These are phyloP conservation scores for Cucurbita pepo DNA, from an alignment of 306 rosid species.

Conservation along the genomic window DNA sequence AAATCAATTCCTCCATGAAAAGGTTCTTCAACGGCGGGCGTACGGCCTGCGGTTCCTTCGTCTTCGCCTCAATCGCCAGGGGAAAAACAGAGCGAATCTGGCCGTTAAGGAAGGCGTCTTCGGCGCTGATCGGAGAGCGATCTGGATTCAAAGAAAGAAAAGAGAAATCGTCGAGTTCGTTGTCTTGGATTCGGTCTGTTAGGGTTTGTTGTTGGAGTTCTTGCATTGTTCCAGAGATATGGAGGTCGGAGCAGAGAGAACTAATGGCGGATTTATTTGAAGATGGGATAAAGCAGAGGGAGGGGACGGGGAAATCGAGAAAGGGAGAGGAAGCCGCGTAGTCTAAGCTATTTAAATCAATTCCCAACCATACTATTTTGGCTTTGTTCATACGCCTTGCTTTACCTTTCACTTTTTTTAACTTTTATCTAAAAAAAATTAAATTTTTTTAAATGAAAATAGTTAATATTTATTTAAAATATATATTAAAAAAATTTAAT, in stretches of 20 bases:
- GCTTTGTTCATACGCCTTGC: no score
- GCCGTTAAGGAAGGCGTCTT: conserved; percentile 55
- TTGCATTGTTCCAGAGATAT: neutral
- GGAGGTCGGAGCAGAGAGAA: no score
- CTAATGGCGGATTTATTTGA: neutral
- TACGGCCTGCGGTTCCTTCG: neutral
- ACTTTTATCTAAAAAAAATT: no score
- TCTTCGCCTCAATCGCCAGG: conserved; percentile 21
- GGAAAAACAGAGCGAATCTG: conserved; percentile 62
- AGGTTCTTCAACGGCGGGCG: conserved; percentile 39
- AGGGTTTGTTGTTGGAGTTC: neutral
- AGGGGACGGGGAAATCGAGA: no score
- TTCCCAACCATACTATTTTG: no score
- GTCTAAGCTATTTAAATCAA: no score
- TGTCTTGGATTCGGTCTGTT: neutral
- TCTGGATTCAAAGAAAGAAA: conserved; percentile 37
- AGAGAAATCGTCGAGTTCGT: conserved; percentile 34
- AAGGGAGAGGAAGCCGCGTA: no score
- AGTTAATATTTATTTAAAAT: no score
- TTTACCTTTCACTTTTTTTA: no score
- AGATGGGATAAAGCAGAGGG: no score
- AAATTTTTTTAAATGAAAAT: no score
- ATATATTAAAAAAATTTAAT: no score
- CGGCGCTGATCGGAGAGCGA: conserved; percentile 50
- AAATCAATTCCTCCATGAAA: conserved; percentile 20